Percentiles rank a stretch among this genome's conserved stretches.
phyloP scores from a whole-genome alignment of 768 basidiomycete species.

The Mycena galericulata region DNA sequence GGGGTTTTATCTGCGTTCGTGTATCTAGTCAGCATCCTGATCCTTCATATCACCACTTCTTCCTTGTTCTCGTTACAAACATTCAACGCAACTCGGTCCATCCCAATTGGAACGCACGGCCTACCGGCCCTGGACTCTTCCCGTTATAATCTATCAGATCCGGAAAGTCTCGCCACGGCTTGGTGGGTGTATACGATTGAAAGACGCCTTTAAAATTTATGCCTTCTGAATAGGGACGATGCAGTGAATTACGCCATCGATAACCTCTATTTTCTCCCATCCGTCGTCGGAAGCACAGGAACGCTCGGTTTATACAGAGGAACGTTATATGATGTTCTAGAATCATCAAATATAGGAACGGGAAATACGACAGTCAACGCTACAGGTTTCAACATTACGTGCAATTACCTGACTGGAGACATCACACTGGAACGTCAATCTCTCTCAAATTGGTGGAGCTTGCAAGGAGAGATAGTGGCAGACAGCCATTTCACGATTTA shows the following conservation, averaged over 20 bases:
- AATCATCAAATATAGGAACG: not conserved
- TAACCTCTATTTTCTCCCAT: not conserved
- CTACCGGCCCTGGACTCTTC: not conserved
- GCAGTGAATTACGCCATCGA: not conserved
- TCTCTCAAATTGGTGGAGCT: too few species aligned
- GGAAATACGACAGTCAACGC: not conserved
- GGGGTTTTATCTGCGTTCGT: not conserved
- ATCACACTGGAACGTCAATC: too few species aligned
- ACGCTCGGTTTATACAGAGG: not conserved
- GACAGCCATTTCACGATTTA: too few species aligned
- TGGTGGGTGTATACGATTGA: too few species aligned
- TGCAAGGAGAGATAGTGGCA: too few species aligned
- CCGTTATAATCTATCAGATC: too few species aligned
- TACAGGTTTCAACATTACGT: slow-evolving; percentile 13
- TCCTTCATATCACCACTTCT: slow-evolving; percentile 5
- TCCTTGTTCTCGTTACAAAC: too few species aligned
- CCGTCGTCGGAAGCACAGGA: not conserved
- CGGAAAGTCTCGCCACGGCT: too few species aligned
- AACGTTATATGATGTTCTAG: slow-evolving; percentile 11
- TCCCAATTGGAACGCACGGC: not conserved
- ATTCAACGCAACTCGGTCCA: not conserved
- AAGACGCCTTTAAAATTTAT: too few species aligned
- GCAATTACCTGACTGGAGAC: not conserved
- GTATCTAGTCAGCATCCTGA: not conserved
- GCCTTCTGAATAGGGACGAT: not conserved